Evolutionary conservation across 345 rosid species (phyloP).

Genomic region (Brassica rapa): DNA sequence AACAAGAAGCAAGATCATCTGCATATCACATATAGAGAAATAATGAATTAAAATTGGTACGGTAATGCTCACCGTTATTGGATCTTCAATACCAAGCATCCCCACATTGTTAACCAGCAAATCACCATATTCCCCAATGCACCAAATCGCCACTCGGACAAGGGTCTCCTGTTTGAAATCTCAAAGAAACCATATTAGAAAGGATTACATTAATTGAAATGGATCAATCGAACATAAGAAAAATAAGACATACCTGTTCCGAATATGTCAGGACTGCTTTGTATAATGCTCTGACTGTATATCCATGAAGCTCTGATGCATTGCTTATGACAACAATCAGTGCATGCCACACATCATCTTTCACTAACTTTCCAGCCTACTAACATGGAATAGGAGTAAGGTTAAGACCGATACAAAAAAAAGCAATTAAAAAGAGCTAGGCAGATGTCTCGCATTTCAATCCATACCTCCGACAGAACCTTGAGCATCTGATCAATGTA

Average conservation of each 20-base stretch:
- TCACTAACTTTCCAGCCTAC: conserved; percentile 98
- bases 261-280: conserved; percentile 70
- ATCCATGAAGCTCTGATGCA: conserved; percentile 96
- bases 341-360: conserved; percentile 98
- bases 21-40: conserved; percentile 9
- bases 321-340: conserved; percentile 93
- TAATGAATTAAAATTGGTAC: conserved; percentile 1
- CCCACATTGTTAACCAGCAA: conserved; percentile 85
- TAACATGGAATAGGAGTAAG: conserved; percentile 43
- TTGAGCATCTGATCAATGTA: conserved; percentile 99
- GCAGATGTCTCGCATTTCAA: conserved; percentile 27
- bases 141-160: conserved; percentile 97
- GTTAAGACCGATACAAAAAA: conserved; percentile 29
- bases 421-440: conserved; percentile 10
- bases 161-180: conserved; percentile 72
- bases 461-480: conserved; percentile 93
- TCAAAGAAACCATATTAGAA: conserved; percentile 29
- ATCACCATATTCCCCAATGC: conserved; percentile 99
- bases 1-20: conserved; percentile 10
- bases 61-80: conserved; percentile 70
- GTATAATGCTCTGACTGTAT: conserved; percentile 83
- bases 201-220: conserved; percentile 12
- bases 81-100: conserved; percentile 85
- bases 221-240: conserved; percentile 26
- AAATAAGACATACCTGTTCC: conserved; percentile 70